Evolutionary conservation across 2,329 filamentous ascomycete genomes (phyloP), one percentile per base, ranked within the genome.

Genomic region (Fusarium subglutinans): DNA sequence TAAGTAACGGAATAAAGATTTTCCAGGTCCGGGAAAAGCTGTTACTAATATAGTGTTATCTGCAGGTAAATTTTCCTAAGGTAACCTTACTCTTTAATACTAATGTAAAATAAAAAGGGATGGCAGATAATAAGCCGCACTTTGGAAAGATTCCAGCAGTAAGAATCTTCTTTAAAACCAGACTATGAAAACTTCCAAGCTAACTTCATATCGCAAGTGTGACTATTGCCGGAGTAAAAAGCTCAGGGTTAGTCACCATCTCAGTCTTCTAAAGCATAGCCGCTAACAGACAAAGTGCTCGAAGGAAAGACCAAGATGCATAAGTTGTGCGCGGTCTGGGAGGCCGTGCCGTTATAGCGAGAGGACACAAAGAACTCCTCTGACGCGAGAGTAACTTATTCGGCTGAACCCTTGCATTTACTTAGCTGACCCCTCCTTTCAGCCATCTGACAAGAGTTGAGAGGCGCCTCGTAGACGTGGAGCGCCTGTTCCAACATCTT

Each of bases 361-460:
- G n/a, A 35, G 48, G n/a, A 24, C 30, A 6, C 30, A 20, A 5
- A 51, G 48, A 20, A 51, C 48, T 1, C 30, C 48, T 35, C 30
- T 51, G 1, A 51, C 30, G 2, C 17, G 30, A 51, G 30, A 53
- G 48, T 53, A 35, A 35, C 1, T 51, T 51, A 0, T 2, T 13
- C 2, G 0, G 6, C 30, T 9, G 1, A 24, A 2, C 3, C 30
- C 11, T 7, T 14, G 0, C 3, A 51, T 8, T 1, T 5, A 6
- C 8, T 4, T 3, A 20, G 30, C 48, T 53, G n/a, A 53, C 48
- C 30, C n/a, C 9, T 33, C 28, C 17, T 7, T 26, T 15, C n/a
- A 53, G 48, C n/a, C 7, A 53, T 11, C 6, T 53, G n/a, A 53
- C 30, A 6, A 53, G 30, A 24, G 48, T 53, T 24, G 30, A 53